A percentile compares a stretch with the other conserved stretches of the same genome.
These are phyloP conservation scores for Claviceps monticola DNA, from an alignment of 2,329 filamentous ascomycete genomes.

Conservation along the genomic window DNA sequence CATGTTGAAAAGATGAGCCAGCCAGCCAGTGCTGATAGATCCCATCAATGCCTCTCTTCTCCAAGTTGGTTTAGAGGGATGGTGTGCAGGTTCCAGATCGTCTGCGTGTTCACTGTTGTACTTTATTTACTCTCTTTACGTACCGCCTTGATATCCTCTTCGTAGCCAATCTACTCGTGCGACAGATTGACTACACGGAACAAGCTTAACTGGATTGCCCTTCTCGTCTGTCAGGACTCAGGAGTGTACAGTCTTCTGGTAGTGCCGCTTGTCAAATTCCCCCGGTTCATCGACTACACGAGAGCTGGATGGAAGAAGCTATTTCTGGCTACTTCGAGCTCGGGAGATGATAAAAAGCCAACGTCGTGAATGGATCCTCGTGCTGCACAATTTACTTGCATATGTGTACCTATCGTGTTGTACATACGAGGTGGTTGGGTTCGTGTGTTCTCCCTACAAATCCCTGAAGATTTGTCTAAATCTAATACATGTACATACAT, in stretches of 20 bases:
- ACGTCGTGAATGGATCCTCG: neutral
- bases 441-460: neutral
- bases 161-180: neutral
- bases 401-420: no score
- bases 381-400: neutral
- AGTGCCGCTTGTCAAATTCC: neutral
- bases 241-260: neutral
- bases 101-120: neutral
- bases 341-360: neutral
- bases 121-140: neutral
- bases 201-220: neutral
- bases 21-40: neutral
- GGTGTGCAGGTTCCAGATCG: neutral
- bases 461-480: neutral
- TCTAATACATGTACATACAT: no score
- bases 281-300: neutral
- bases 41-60: neutral
- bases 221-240: neutral
- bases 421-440: neutral
- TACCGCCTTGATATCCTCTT: neutral
- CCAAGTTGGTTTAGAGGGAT: neutral
- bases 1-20: conserved; percentile 28
- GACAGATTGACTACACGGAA: no score
- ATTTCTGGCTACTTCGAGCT: neutral
- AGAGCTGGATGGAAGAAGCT: neutral